Conservation (phyloP, 2,329 filamentous ascomycete species). For the Aspergillus versicolor region DNA sequence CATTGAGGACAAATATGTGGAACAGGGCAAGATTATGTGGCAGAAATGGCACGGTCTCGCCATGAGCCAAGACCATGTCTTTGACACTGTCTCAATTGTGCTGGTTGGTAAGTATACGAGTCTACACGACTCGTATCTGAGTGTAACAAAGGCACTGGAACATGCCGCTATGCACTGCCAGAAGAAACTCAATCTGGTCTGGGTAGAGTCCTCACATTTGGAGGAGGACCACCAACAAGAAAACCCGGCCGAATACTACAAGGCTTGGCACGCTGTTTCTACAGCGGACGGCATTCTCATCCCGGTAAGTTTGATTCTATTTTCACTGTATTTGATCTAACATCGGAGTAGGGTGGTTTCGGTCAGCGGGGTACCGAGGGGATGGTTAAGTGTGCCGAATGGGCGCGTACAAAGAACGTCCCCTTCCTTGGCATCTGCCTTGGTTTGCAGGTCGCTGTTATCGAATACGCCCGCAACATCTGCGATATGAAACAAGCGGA, state of each 20-base stretch:
- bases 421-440: conserved; percentile 90
- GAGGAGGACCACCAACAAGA: conserved; percentile 63
- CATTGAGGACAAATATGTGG: conserved; percentile 54
- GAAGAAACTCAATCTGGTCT: conserved; percentile 75
- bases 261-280: conserved; percentile 79
- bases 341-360: conserved; percentile 61
- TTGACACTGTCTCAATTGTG: conserved; percentile 73
- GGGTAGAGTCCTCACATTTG: conserved; percentile 82
- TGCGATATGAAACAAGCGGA: conserved; percentile 61
- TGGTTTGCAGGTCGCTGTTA: conserved; percentile 88
- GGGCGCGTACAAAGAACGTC: conserved; percentile 76
- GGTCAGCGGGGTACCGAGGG: conserved; percentile 80
- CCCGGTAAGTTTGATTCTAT: conserved; percentile 38
- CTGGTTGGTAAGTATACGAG: conserved; percentile 91
- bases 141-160: conserved; percentile 81
- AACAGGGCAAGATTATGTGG: conserved; percentile 72
- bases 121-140: conserved; percentile 82
- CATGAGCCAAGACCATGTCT: conserved; percentile 63
- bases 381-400: conserved; percentile 85
- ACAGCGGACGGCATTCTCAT: conserved; percentile 57
- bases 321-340: neutral
- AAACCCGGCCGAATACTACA: conserved; percentile 74
- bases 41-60: conserved; percentile 73
- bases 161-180: conserved; percentile 86
- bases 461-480: conserved; percentile 79